phyloP scores from a whole-genome alignment of 495 filamentous ascomycete genomes.

The Hypoxylon intermedium region DNA sequence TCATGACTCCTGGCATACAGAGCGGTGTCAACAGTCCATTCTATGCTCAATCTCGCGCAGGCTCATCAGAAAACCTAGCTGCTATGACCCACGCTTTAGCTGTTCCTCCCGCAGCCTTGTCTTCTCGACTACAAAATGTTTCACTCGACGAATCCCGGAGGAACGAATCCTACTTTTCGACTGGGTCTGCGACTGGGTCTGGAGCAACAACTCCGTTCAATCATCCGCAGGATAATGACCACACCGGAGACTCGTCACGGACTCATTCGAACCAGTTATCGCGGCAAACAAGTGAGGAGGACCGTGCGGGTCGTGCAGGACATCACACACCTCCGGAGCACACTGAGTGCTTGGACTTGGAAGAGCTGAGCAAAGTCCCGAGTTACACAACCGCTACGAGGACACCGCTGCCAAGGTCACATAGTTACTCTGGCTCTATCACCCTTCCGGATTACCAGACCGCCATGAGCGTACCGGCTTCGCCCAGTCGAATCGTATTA shows the following conservation, averaged over 20 bases:
- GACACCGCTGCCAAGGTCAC: slow-evolving; percentile 56
- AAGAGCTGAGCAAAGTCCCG: slow-evolving; percentile 74
- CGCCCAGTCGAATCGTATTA: slow-evolving; percentile 37
- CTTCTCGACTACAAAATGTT: slow-evolving; percentile 67
- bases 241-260: slow-evolving; percentile 42
- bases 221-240: slow-evolving; percentile 36
- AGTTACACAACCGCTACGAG: slow-evolving; percentile 80
- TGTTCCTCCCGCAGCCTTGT: slow-evolving; percentile 67
- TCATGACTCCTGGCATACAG: slow-evolving; percentile 73
- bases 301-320: slow-evolving; percentile 51
- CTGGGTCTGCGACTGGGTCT: slow-evolving; percentile 38
- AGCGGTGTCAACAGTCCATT: slow-evolving; percentile 81
- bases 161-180: slow-evolving; percentile 45
- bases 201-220: slow-evolving; percentile 42
- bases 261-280: slow-evolving; percentile 52
- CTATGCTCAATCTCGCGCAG: slow-evolving; percentile 73
- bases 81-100: slow-evolving; percentile 53
- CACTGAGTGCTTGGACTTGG: slow-evolving; percentile 67
- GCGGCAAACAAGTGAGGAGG: slow-evolving; percentile 69
- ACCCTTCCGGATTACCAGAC: slow-evolving; percentile 52
- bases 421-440: slow-evolving; percentile 37
- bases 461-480: slow-evolving; percentile 48
- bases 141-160: slow-evolving; percentile 50
- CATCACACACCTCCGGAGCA: slow-evolving; percentile 66
- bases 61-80: slow-evolving; percentile 79